Evolutionary conservation across 1,139 yeast genomes (phyloP).

Genomic region (Trichomonascaceae sp.): DNA sequence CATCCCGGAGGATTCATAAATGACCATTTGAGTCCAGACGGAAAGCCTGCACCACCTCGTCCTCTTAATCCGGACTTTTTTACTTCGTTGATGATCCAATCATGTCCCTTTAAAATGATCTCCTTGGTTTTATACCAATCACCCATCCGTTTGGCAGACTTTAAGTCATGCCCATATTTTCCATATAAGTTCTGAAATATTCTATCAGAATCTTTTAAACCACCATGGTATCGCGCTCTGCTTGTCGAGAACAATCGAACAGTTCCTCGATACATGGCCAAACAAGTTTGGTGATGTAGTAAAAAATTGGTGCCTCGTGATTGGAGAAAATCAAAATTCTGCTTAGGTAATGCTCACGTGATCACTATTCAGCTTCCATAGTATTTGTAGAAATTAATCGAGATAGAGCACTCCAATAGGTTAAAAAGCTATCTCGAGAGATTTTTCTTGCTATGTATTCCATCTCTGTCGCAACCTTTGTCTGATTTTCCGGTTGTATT

Average conservation of each 20-base stretch:
- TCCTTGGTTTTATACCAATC: slow-evolving; percentile 91
- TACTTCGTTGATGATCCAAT: slow-evolving; percentile 83
- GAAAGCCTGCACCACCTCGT: slow-evolving; percentile 92
- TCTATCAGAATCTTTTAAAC: slow-evolving; percentile 74
- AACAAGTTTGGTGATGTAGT: slow-evolving; percentile 6
- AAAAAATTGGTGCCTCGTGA: slow-evolving; percentile 7
- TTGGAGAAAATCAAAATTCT: neutral
- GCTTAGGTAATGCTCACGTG: neutral
- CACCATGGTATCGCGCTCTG: slow-evolving; percentile 51
- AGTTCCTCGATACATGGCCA: slow-evolving; percentile 3
- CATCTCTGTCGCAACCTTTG: neutral
- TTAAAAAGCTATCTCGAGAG: neutral
- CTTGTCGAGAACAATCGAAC: slow-evolving; percentile 13
- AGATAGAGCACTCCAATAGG: neutral
- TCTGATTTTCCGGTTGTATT: neutral
- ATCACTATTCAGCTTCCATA: neutral
- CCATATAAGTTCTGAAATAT: slow-evolving; percentile 79
- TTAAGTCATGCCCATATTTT: slow-evolving; percentile 66
- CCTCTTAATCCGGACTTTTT: slow-evolving; percentile 82
- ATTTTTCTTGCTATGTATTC: neutral
- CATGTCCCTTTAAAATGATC: slow-evolving; percentile 71
- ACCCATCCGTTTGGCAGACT: slow-evolving; percentile 71
- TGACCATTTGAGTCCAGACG: slow-evolving; percentile 85
- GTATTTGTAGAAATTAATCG: neutral
- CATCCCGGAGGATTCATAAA: slow-evolving; percentile 94